Base-by-base conservation (phyloP, 2,329 filamentous ascomycete species). In the Dothideomycetes sp. region DNA sequence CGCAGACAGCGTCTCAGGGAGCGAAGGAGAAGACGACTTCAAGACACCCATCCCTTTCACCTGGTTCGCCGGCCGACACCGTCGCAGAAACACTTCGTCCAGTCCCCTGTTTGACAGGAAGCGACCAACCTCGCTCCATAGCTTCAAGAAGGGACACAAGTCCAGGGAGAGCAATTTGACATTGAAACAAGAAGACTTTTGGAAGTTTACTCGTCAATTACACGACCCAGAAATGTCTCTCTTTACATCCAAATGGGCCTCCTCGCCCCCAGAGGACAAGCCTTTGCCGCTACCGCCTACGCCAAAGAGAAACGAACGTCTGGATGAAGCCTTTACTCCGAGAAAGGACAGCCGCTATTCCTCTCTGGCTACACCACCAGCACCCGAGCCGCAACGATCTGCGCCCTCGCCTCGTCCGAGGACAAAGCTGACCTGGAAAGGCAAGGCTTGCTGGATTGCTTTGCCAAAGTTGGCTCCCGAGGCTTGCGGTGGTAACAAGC, bases 1-100 rank as follows among this genome's bases (percentile, higher is more conserved):
- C 17, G 75, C 76, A 56, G 76, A 75, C 53, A 86, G 81, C 58
- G 24, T 31, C 7, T 53, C 52, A 4, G 82, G n/a, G 8, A 34
- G 30, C 18, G 32, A 34, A 11, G 18, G 85, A 23, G 47, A 41
- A 12, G 51, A 56, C 31, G 55, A 44, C 4, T 38, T 44, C 30
- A 40, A 44, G 15, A 44, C 42, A 30, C 42, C 42, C 45, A 27
- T 48, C 41, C 44, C 50, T 16, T 31, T 45, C 18, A 44, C 39
- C 11, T 45, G 45, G 30, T 41, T 47, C 17, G 42, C 45, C 19
- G 40, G 43, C 23, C 30, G 42, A n/a, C 43, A 44, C 19, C 36
- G 42, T 30, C 30, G 45, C 22, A 33, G 31, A 4, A 47, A 39
- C 9, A 24, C 33, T 19, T 24, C 42, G 2, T 37, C 41, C 5